Evolutionary conservation across 306 rosid genomes (phyloP), one percentile per base, ranked within the genome.

Genomic region (Rosa persica): DNA sequence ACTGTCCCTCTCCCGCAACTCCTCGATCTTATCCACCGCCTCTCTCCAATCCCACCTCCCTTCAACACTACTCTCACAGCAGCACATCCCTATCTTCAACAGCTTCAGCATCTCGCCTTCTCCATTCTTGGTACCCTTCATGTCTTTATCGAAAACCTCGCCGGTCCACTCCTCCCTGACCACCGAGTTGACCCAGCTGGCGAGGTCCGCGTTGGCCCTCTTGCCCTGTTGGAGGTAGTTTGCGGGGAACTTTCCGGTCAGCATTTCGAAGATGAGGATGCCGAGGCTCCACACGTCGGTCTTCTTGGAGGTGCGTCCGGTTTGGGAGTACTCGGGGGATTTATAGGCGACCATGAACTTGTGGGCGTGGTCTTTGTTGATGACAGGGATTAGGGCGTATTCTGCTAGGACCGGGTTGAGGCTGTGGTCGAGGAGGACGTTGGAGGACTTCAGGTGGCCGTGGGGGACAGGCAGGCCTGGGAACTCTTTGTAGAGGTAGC

Each of bases 381-480:
- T 38, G 61, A 89, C 74, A 0, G 81, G 77, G 16, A 67, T 82
- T 0, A 95, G 89, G 47, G 87, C 93, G 68, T 88, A 93, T 19
- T 95, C 99, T 0, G 93, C 43, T 23, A 95, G 52, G 76, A 70
- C 70, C 0, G 99, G 90, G 60, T 77, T 85, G 66, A 81, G 72
- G 12, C 76, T 67, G 16, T 27, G 68, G 78, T 87, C 89, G 5
- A 95, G 81, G 34, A 92, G 80, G 3, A 95, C 89, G 51, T 95
- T 95, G 8, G 99, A 91, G 22, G 99, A 95, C 72, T 95, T 95
- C 1, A 95, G 93, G 65, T 95, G 97, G 9, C 99, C 99, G 0
- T 95, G 98, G 0, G 94, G 87, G 4, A 87, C 46, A 3, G 52
- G 44, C 46, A 85, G 71, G 9, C 60, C 42, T 0, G 96, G 91